Percentiles rank a stretch among this genome's conserved stretches.
These are phyloP conservation scores for Pseudogymnoascus sp. DNA, from an alignment of 2,329 filamentous ascomycete species.

Conservation along the genomic window DNA sequence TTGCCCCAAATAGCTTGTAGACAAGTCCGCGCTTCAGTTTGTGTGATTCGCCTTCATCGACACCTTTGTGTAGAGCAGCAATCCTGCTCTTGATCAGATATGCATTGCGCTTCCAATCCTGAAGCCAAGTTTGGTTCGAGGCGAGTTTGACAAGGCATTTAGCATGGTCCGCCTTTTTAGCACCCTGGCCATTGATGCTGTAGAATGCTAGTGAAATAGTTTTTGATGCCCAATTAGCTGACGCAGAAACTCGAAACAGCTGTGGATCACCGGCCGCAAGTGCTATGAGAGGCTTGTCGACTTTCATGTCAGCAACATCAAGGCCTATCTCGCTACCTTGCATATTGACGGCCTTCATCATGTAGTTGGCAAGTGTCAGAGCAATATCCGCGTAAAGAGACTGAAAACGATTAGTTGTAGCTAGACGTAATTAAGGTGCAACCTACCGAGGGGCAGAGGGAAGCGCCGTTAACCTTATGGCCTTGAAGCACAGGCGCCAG, in stretches of 20 bases:
- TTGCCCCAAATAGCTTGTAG: constrained; percentile 25
- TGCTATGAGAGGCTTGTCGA: constrained; percentile 45
- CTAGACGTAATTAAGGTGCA: not conserved
- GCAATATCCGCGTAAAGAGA: constrained; percentile 54
- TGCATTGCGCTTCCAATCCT: constrained; percentile 45
- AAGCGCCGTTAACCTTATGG: constrained; percentile 50
- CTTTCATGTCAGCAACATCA: constrained; percentile 49
- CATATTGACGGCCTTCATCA: constrained; percentile 36
- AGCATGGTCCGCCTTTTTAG: constrained; percentile 41
- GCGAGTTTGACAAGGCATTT: constrained; percentile 43
- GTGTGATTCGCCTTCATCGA: constrained; percentile 31
- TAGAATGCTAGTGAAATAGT: constrained; percentile 37
- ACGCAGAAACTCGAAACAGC: constrained; percentile 43
- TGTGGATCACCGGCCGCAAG: constrained; percentile 31
- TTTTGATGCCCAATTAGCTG: constrained; percentile 38
- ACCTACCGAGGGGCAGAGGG: constrained; percentile 35
- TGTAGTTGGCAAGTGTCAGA: constrained; percentile 49
- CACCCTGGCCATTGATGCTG: constrained; percentile 42
- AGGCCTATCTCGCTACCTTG: constrained; percentile 20
- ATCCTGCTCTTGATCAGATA: constrained; percentile 44
- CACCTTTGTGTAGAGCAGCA: constrained; percentile 36
- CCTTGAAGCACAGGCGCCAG: constrained; percentile 40
- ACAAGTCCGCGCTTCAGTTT: constrained; percentile 28
- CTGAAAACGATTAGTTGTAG: not conserved
- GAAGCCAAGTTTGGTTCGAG: constrained; percentile 40